Percentiles rank a stretch among this genome's conserved stretches.
phyloP scores from a whole-genome alignment of 257 asterid genomes.

The Euphrasia confusa region DNA sequence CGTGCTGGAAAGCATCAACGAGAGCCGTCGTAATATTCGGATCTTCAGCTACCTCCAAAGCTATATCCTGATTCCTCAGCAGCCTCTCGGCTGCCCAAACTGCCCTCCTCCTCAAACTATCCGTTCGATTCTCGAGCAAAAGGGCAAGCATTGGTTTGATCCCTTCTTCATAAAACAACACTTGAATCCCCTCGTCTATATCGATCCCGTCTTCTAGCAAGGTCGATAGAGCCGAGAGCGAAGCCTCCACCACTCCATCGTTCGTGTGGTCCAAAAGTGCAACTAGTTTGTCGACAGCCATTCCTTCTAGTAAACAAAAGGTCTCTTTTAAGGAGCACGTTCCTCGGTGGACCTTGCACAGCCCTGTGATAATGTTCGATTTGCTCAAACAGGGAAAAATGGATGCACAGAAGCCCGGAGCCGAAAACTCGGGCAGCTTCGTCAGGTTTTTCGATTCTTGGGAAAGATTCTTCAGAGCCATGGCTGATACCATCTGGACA shows the following conservation, averaged over 20 bases:
- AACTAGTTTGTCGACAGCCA: constrained; percentile 70
- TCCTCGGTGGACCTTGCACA: constrained; percentile 70
- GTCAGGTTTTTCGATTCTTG: constrained; percentile 70
- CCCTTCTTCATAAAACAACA: constrained; percentile 65
- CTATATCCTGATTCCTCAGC: constrained; percentile 60
- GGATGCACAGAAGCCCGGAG: constrained; percentile 52
- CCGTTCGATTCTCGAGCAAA: constrained; percentile 74
- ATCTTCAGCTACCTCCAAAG: constrained; percentile 56
- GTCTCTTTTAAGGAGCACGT: constrained; percentile 68
- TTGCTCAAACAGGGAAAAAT: constrained; percentile 74
- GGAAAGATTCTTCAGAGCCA: constrained; percentile 85
- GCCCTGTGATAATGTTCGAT: constrained; percentile 51
- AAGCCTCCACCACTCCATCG: constrained; percentile 82
- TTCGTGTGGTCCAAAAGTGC: constrained; percentile 81
- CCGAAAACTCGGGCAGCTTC: constrained; percentile 49
- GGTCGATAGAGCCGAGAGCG: constrained; percentile 82
- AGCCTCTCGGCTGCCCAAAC: constrained; percentile 93
- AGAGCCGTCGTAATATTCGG: constrained; percentile 80
- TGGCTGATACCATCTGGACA: constrained; percentile 85
- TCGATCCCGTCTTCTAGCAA: constrained; percentile 77
- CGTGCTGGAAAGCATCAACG: constrained; percentile 89
- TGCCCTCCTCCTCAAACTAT: constrained; percentile 58
- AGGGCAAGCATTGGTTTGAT: constrained; percentile 63
- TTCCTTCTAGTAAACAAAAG: constrained; percentile 82
- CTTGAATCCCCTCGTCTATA: constrained; percentile 70